A percentile compares a stretch with the other conserved stretches of the same genome.
These are phyloP conservation scores for Fusarium sacchari DNA, from an alignment of 2,329 filamentous ascomycete genomes.

Conservation along the genomic window DNA sequence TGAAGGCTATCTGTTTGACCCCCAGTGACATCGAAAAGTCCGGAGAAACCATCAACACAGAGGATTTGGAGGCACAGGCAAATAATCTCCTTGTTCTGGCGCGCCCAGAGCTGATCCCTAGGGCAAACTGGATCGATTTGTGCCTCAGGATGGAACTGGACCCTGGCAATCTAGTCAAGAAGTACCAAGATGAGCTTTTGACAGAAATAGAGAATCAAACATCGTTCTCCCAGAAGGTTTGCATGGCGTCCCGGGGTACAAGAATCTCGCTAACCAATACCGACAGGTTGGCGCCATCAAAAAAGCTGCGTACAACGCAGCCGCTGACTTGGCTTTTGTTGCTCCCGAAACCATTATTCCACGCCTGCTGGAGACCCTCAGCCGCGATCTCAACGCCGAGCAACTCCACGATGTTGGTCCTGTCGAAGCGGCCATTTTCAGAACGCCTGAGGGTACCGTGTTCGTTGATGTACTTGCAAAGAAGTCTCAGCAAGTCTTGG, in stretches of 20 bases:
- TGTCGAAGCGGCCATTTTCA: constrained; percentile 91
- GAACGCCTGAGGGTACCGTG: constrained; percentile 85
- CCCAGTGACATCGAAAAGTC: constrained; percentile 59
- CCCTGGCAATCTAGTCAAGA: constrained; percentile 78
- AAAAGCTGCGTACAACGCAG: constrained; percentile 81
- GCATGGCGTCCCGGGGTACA: constrained; percentile 26
- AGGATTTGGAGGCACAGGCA: constrained; percentile 74
- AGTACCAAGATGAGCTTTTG: constrained; percentile 72
- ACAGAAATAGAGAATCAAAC: constrained; percentile 69
- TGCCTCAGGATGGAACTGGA: constrained; percentile 84
- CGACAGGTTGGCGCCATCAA: constrained; percentile 57
- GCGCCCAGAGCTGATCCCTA: constrained; percentile 79
- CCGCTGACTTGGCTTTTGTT: constrained; percentile 92
- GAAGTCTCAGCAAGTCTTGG: constrained; percentile 74
- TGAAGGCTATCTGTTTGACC: constrained; percentile 72
- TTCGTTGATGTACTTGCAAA: constrained; percentile 93
- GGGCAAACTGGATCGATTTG: constrained; percentile 86
- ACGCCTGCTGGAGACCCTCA: constrained; percentile 77
- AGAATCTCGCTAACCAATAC: constrained; percentile 12
- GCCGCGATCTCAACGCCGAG: constrained; percentile 74
- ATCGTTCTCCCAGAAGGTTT: constrained; percentile 63
- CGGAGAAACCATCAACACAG: constrained; percentile 55
- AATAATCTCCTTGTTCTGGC: constrained; percentile 81
- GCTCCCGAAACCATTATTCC: constrained; percentile 84
- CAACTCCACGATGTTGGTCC: constrained; percentile 80